Base-by-base conservation (phyloP, 306 rosid genomes). In the Trifolium subterraneum region DNA sequence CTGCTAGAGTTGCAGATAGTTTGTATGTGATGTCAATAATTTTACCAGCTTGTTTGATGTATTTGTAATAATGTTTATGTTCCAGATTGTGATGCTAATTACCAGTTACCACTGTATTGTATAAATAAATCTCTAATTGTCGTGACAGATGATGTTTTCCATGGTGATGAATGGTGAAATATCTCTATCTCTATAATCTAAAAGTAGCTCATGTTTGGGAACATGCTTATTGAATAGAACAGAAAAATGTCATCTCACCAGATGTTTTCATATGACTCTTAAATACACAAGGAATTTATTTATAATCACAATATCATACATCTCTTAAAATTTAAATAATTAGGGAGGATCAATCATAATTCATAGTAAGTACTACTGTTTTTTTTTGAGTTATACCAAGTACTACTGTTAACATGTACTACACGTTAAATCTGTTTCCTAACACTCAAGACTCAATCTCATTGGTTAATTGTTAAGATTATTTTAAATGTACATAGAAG, bases 1-100 rank as follows among this genome's bases (percentile, higher is more conserved):
- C 8, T 66, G 47, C 55, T 56, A 31, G 8, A 22, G 70, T 56
- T 65, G 51, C 68, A 65, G 15, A 29, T 44, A 27, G 71, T 71
- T 60, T 29, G 61, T 27, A 62, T 52, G 52, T 58, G 48, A n/a
- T 44, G 51, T 71, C 38, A 33, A 42, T 62, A 41, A 71, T 62
- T 9, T 29, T 50, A 39, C 58, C 31, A 45, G 62, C 67, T 66
- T 38, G 68, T 42, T 64, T 60, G 33, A 50, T 56, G 73, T 23
- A 25, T 35, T 31, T 12, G 6, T 65, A n/a, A 16, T 55, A 25
- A 55, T 59, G 77, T 70, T 61, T 62, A 36, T 8, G 39, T 39
- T 29, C 72, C 42, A 19, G 20, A 20, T 23, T 71, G 45, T 18
- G 52, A 22, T 69, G 4, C 52, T 45, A 22, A 45, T 19, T 63